Conservation (phyloP, 192 early-diverging fungal species). For the Umbelopsis isabellina region DNA sequence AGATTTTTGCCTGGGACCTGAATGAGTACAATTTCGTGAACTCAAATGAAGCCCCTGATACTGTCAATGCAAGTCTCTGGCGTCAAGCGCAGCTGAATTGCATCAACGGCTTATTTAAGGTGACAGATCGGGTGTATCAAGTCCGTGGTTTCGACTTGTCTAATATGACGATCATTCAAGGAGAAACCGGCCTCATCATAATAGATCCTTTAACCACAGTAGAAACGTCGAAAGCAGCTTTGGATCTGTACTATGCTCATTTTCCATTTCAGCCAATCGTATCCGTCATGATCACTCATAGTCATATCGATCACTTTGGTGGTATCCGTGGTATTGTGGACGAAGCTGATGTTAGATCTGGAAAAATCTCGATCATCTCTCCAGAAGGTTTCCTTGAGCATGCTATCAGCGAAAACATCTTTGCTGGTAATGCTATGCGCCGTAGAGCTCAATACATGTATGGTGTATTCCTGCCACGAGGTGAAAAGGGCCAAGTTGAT, state of each 20-base stretch:
- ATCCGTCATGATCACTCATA: conserved; percentile 5
- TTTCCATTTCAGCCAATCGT: neutral
- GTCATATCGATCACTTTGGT: conserved; percentile 15
- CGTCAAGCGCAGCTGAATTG: conserved; percentile 1
- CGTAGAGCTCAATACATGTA: conserved; percentile 19
- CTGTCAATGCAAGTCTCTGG: conserved; percentile 3
- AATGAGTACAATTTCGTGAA: neutral
- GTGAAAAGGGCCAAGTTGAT: conserved; percentile 3
- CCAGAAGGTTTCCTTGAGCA: conserved; percentile 15
- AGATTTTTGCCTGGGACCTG: neutral
- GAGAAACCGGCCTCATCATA: neutral
- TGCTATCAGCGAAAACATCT: conserved; percentile 9
- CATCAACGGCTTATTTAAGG: neutral
- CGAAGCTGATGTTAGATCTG: conserved; percentile 6
- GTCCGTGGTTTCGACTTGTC: conserved; percentile 5
- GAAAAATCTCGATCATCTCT: neutral
- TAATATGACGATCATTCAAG: conserved; percentile 13
- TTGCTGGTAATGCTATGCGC: conserved; percentile 9
- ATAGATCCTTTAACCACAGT: conserved; percentile 3
- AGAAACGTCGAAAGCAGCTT: neutral
- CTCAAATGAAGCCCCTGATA: neutral
- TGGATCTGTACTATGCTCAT: conserved; percentile 1
- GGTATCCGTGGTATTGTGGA: conserved; percentile 1
- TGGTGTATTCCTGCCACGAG: neutral
- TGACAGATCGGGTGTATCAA: conserved; percentile 10